Evolutionary conservation across 2,329 filamentous ascomycete genomes (phyloP).

Genomic region (Apiospora arundinis): DNA sequence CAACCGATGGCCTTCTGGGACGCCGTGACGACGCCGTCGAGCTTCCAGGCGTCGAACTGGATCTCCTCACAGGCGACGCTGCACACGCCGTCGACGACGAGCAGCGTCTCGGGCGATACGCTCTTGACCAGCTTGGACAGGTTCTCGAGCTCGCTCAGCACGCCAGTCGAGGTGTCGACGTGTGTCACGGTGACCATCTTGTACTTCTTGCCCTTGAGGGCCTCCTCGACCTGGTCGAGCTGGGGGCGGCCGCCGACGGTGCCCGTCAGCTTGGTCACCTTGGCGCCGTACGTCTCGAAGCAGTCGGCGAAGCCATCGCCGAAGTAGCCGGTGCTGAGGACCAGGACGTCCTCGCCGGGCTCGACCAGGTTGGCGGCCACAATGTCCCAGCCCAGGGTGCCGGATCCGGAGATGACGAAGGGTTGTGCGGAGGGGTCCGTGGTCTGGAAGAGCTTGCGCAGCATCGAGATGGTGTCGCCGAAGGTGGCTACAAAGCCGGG

Average conservation of each 20-base stretch:
- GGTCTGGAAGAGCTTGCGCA: conserved; percentile 94
- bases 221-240: conserved; percentile 85
- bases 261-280: conserved; percentile 87
- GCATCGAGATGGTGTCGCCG: conserved; percentile 84
- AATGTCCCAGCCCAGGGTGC: conserved; percentile 95
- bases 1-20: conserved; percentile 97
- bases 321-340: conserved; percentile 97
- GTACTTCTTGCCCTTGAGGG: conserved; percentile 88
- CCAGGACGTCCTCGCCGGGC: conserved; percentile 86
- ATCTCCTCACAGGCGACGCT: conserved; percentile 97
- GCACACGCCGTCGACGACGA: conserved; percentile 96
- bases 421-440: conserved; percentile 83
- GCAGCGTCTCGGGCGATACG: conserved; percentile 88
- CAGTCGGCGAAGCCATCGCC: conserved; percentile 94
- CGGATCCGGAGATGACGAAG: conserved; percentile 91
- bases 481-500: conserved; percentile 88
- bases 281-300: conserved; percentile 87
- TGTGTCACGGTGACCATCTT: conserved; percentile 95
- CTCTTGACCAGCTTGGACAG: conserved; percentile 82
- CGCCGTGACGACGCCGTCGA: conserved; percentile 92
- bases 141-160: conserved; percentile 87
- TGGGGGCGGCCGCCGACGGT: conserved; percentile 88
- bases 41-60: conserved; percentile 90
- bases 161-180: conserved; percentile 96
- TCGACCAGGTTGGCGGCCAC: conserved; percentile 94